Percentiles rank a stretch among this genome's conserved stretches.
Evolutionary conservation across 345 rosid genomes (phyloP).

Genomic region (Aegle marmelos): DNA sequence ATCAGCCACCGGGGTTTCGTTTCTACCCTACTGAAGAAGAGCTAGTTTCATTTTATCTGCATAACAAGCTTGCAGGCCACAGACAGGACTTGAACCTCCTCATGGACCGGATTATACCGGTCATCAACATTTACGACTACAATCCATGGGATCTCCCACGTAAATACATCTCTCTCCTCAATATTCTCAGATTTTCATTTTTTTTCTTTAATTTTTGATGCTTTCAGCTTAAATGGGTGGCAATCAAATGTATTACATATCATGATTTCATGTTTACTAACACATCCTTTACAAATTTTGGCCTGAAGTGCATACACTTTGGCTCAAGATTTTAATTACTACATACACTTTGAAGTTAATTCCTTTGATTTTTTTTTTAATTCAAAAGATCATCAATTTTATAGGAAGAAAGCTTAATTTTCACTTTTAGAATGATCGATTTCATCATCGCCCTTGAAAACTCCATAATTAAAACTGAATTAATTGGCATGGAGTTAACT

Average conservation of each 20-base stretch:
- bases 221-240: not conserved
- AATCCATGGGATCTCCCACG: slow-evolving; percentile 52
- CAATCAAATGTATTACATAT: not conserved
- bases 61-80: slow-evolving; percentile 34
- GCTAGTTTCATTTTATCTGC: slow-evolving; percentile 43
- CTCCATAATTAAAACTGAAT: too few species aligned
- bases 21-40: slow-evolving; percentile 67
- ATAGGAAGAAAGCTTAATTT: too few species aligned
- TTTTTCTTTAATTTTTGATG: not conserved
- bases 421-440: too few species aligned
- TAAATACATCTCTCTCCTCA: slow-evolving; percentile 1
- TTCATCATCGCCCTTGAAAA: too few species aligned
- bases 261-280: not conserved
- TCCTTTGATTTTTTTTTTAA: not conserved
- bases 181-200: not conserved
- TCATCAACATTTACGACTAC: slow-evolving; percentile 38
- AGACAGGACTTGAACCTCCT: slow-evolving; percentile 28
- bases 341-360: not conserved
- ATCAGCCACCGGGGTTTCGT: slow-evolving; percentile 49
- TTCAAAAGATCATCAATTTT: not conserved
- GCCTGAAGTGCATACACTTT: not conserved
- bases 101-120: slow-evolving; percentile 51
- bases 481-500: too few species aligned
- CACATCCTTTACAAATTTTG: not conserved
- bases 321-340: not conserved